phyloP scores from a whole-genome alignment of 495 filamentous ascomycete genomes.

The Penicillium flavigenum region DNA sequence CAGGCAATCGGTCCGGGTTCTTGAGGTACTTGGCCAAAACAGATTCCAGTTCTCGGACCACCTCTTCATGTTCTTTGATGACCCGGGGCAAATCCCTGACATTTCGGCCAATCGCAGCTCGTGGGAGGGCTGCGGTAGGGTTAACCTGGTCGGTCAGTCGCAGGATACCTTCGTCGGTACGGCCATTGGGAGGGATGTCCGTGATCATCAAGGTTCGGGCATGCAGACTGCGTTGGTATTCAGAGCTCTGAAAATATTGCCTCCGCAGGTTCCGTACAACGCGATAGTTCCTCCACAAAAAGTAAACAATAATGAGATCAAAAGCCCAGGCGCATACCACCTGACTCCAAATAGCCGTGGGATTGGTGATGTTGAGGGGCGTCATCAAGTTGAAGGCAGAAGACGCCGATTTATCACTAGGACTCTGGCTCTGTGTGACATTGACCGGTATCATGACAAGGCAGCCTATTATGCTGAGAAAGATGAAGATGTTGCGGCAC shows the following conservation, averaged over 20 bases:
- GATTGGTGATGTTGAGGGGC: constrained; percentile 45
- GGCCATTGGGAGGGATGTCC: constrained; percentile 70
- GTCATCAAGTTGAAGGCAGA: constrained; percentile 54
- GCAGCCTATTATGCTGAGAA: constrained; percentile 71
- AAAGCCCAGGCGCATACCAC: constrained; percentile 78
- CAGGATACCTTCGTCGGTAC: constrained; percentile 84
- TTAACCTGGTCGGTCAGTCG: constrained; percentile 72
- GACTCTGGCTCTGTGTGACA: constrained; percentile 50
- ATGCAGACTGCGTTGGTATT: constrained; percentile 87
- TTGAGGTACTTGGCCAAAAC: constrained; percentile 86
- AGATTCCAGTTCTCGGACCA: constrained; percentile 77
- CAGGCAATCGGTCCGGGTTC: constrained; percentile 76
- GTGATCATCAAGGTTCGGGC: constrained; percentile 90
- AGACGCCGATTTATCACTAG: constrained; percentile 24
- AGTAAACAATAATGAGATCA: constrained; percentile 70
- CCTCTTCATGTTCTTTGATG: constrained; percentile 78
- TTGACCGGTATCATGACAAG: constrained; percentile 83
- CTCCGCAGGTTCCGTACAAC: constrained; percentile 68
- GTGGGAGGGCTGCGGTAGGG: constrained; percentile 71
- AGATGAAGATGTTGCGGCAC: constrained; percentile 86
- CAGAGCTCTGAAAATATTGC: constrained; percentile 78
- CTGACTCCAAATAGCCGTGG: constrained; percentile 68
- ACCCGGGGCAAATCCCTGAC: constrained; percentile 82
- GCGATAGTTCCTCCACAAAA: constrained; percentile 89
- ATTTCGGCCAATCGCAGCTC: constrained; percentile 83